Evolutionary conservation across 768 basidiomycete species (phyloP).

Genomic region (Suillus subaureus): DNA sequence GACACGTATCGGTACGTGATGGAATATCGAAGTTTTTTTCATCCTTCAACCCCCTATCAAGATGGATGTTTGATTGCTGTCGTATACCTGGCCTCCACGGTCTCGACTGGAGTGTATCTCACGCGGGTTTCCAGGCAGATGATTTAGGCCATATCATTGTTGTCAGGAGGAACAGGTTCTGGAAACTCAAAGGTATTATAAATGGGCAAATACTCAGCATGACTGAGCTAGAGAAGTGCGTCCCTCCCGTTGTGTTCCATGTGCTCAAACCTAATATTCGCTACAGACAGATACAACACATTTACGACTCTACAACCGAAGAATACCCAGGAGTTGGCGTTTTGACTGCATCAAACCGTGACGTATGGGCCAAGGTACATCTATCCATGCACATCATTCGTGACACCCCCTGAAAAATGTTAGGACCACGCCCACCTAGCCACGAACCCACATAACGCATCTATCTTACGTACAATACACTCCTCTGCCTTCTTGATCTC

Average conservation of each 20-base stretch:
- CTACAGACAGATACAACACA: conserved; percentile 69
- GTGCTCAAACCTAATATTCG: background rate
- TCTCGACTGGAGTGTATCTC: conserved; percentile 75
- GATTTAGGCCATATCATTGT: conserved; percentile 81
- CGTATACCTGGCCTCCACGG: conserved; percentile 76
- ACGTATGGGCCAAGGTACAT: conserved; percentile 84
- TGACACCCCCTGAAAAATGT: background rate
- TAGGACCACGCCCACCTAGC: conserved; percentile 69
- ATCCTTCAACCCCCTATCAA: conserved; percentile 26
- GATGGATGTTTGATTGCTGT: conserved; percentile 94
- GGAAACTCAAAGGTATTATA: conserved; percentile 70
- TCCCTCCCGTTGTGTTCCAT: background rate
- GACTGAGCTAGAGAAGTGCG: conserved; percentile 64
- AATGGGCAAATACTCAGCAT: conserved; percentile 64
- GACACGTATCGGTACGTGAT: conserved; percentile 72
- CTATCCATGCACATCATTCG: background rate
- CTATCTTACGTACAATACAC: conserved; percentile 72
- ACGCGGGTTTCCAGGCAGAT: conserved; percentile 50
- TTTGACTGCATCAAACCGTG: conserved; percentile 77
- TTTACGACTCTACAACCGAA: conserved; percentile 63
- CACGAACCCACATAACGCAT: conserved; percentile 59
- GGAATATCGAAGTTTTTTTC: background rate
- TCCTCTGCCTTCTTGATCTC: conserved; percentile 85
- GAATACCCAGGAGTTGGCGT: conserved; percentile 78
- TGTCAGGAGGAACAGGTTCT: conserved; percentile 81